A percentile compares a stretch with the other conserved stretches of the same genome.
phyloP scores from a whole-genome alignment of 2,329 filamentous ascomycete species.

The Rhytidhysteron rufulum region DNA sequence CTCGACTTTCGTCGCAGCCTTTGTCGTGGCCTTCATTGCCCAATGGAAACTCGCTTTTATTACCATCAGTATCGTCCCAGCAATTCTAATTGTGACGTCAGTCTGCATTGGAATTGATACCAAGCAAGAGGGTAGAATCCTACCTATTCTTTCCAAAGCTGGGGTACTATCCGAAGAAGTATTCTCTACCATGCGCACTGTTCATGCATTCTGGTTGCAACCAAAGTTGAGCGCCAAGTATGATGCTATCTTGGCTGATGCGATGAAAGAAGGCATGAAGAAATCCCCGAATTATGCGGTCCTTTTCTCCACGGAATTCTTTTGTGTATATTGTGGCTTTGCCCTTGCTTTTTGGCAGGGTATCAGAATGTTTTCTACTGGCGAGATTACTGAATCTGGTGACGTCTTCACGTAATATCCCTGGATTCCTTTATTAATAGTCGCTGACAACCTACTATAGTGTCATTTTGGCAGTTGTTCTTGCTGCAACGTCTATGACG shows the following conservation, averaged over 20 bases:
- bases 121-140: constrained; percentile 34
- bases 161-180: constrained; percentile 49
- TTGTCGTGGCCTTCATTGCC: constrained; percentile 33
- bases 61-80: constrained; percentile 46
- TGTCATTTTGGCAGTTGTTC: constrained; percentile 32
- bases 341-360: constrained; percentile 37
- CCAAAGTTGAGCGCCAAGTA: constrained; percentile 42
- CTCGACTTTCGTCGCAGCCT: constrained; percentile 36
- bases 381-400: constrained; percentile 27
- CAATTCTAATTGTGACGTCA: constrained; percentile 32
- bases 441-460: constrained; percentile 7
- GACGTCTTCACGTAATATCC: constrained; percentile 30
- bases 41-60: constrained; percentile 46
- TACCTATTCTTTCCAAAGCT: constrained; percentile 42
- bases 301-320: constrained; percentile 41
- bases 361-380: constrained; percentile 26
- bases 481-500: constrained; percentile 13
- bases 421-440: constrained; percentile 8
- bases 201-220: constrained; percentile 44
- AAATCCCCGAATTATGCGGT: constrained; percentile 43
- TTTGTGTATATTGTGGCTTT: constrained; percentile 39
- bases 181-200: constrained; percentile 47
- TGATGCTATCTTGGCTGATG: constrained; percentile 39
- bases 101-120: constrained; percentile 31
- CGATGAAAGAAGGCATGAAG: constrained; percentile 43